Evolutionary conservation across 805 yeast species (phyloP), one percentile per base, ranked within the genome.

Genomic region (Ogataea saltuana): DNA sequence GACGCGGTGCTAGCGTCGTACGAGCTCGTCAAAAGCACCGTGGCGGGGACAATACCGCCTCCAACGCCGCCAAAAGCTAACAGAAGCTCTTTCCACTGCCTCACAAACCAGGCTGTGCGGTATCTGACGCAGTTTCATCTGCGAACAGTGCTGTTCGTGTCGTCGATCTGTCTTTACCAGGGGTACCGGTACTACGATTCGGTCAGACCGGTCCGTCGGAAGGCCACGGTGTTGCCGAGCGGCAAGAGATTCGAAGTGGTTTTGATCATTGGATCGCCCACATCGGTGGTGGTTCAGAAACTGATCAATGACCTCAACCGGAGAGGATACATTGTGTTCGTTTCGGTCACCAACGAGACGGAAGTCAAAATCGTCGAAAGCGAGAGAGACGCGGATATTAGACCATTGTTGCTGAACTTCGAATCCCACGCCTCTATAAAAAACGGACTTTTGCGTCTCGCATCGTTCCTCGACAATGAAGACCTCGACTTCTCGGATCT

Each of bases 171-270:
- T 19, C 23, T 26, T 12, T 22, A 33, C 26, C 36, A 32, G 13
- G 36, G 37, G 4, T 42, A 38, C 29, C 16, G 27, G 10, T 45
- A 27, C 25, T 25, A 33, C 23, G 30, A 33, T 11, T 18, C 28
- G 17, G 12, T 23, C 21, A 23, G 31, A 17, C 43, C 42, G 2
- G 18, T 20, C 17, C 32, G 31, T 11, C 66, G 91, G 53, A 67
- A 81, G 45, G 95, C 89, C 1, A 71, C 74, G 4, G 73, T 80
- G 45, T 68, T 88, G 23, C 53, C 74, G 4, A 81, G 81, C 47
- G 93, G 95, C 2, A 85, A 86, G 3, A 68, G 96, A 38, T 73
- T 75, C 46, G 93, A 87, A 53, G 91, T 85, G 7, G 78, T 88
- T 3, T 67, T 88, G 16, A 67, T 88, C 4, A 73, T 87, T 4